A percentile compares a stretch with the other conserved stretches of the same genome.
These are phyloP conservation scores for Chenopodium suecicum DNA, from an alignment of 148 eudicot species.

Conservation along the genomic window DNA sequence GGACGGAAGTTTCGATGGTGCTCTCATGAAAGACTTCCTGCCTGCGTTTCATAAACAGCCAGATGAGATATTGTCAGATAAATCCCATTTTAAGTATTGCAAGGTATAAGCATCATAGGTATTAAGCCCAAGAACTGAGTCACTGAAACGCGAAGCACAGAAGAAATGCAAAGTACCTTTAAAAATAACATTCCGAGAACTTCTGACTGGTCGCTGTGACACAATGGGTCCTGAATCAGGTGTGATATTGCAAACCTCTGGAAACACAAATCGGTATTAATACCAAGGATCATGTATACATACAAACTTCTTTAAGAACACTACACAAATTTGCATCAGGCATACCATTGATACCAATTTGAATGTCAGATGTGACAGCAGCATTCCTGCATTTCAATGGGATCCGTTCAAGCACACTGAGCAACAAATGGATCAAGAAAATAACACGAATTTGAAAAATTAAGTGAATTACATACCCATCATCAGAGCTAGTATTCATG, in stretches of 20 bases:
- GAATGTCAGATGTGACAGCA: slow-evolving; percentile 43
- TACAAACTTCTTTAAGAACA: background rate
- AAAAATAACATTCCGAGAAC: slow-evolving; percentile 55
- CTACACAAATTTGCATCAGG: background rate
- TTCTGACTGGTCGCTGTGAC: slow-evolving; percentile 39
- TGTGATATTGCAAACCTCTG: slow-evolving; percentile 49
- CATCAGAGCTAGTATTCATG: slow-evolving; percentile 60
- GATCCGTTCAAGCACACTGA: slow-evolving; percentile 2
- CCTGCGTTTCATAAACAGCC: slow-evolving; percentile 38
- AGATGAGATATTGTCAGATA: background rate
- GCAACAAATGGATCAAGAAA: background rate
- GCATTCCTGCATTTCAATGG: slow-evolving; percentile 34
- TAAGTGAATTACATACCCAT: slow-evolving; percentile 41
- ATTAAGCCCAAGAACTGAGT: background rate
- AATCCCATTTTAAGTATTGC: background rate
- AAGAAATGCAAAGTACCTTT: slow-evolving; percentile 48
- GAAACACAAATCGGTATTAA: background rate
- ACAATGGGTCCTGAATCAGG: slow-evolving; percentile 34
- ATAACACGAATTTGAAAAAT: background rate
- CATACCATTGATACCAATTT: slow-evolving; percentile 46
- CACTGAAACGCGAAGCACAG: background rate
- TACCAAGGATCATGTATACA: background rate
- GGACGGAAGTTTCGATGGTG: slow-evolving; percentile 63
- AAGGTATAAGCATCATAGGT: background rate
- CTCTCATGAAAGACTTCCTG: slow-evolving; percentile 62